Evolutionary conservation across 257 asterid species (phyloP), one percentile per base, ranked within the genome.

Genomic region (Avicennia marina): DNA sequence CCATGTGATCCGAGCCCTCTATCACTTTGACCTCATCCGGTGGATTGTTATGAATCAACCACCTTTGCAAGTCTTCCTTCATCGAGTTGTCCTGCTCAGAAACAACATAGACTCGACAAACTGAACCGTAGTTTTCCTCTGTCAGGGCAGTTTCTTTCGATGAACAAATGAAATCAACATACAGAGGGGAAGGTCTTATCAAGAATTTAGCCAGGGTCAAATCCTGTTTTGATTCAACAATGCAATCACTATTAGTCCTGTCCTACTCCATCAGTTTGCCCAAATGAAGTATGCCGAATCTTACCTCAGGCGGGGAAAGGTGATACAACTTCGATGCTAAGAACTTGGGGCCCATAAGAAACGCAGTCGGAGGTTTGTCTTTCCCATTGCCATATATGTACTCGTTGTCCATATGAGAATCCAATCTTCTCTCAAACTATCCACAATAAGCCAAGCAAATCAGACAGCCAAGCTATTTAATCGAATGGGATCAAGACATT

Each of bases 251-350:
- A n/a, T n/a, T n/a, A n/a, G n/a, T n/a, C n/a, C n/a, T n/a, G n/a
- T n/a, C n/a, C n/a, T n/a, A n/a, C n/a, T n/a, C n/a, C n/a, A n/a
- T n/a, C n/a, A n/a, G n/a, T n/a, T n/a, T n/a, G n/a, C n/a, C n/a
- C n/a, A n/a, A n/a, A n/a, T n/a, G n/a, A n/a, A n/a, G n/a, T n/a
- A n/a, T n/a, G 24, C 11, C 7, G 2, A 9, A 38, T 22, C 33
- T 46, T 17, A 63, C 79, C 72, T 73, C 79, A 8, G 65, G 24
- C 11, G 72, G 72, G 21, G 72, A 68, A 10, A 68, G 69, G 44
- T 73, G 75, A 58, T 68, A 68, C 3, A 59, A 32, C n/a, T 12
- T 59, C 2, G 54, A 31, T 31, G 32, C 65, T 45, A 59, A 9
- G 56, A 73, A 46, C 41, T 73, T 19, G 32, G 68, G 69, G 9